Percentiles rank a stretch among this genome's conserved stretches.
These are phyloP conservation scores for Trichomonascaceae sp. DNA, from an alignment of 1,139 yeast genomes.

Conservation along the genomic window DNA sequence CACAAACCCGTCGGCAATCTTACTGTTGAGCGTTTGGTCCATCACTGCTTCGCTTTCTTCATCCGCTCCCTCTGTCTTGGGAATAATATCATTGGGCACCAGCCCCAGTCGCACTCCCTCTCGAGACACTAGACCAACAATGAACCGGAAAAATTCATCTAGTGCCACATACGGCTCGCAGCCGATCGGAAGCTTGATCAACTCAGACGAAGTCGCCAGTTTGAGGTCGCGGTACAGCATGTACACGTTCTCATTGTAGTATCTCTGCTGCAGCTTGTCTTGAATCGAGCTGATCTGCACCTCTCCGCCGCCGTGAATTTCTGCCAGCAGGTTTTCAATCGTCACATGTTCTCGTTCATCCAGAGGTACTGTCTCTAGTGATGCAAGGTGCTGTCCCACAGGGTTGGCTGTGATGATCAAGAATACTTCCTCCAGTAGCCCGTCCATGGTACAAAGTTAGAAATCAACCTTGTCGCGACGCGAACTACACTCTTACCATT, in stretches of 20 bases:
- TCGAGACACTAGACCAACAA: constrained; percentile 58
- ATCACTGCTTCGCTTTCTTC: constrained; percentile 25
- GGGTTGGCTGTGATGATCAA: not conserved
- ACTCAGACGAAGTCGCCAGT: constrained; percentile 41
- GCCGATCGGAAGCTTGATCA: constrained; percentile 41
- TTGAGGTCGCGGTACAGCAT: constrained; percentile 60
- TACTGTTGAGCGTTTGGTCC: no score
- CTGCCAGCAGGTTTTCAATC: not conserved
- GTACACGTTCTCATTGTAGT: constrained; percentile 9
- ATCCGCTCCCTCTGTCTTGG: constrained; percentile 4
- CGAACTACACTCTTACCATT: no score
- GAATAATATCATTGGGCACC: constrained; percentile 11
- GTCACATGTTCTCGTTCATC: constrained; percentile 1
- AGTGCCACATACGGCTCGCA: constrained; percentile 42
- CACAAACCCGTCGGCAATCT: constrained; percentile 58
- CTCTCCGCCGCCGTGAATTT: not conserved
- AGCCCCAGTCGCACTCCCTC: constrained; percentile 47
- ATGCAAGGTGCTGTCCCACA: constrained; percentile 3
- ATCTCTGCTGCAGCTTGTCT: constrained; percentile 7
- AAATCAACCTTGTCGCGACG: no score
- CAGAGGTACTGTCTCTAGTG: constrained; percentile 3
- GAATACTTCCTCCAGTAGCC: not conserved
- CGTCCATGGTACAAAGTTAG: not conserved
- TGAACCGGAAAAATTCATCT: constrained; percentile 57
- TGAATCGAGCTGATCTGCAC: constrained; percentile 5